phyloP scores from a whole-genome alignment of 2,329 filamentous ascomycete genomes.

The Arthroderma sp. region DNA sequence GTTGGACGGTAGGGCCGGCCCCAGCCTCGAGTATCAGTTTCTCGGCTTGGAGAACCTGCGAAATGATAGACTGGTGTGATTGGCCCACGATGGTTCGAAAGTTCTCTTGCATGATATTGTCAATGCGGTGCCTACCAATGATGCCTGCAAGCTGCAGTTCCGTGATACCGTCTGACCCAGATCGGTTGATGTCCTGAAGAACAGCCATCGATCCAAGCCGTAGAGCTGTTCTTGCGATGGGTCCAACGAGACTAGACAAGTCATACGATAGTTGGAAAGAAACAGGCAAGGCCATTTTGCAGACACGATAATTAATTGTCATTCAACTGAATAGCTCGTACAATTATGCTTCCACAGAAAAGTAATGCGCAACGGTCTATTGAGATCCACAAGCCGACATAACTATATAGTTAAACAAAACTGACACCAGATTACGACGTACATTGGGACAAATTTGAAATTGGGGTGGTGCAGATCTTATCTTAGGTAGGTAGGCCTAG shows the following conservation, averaged over 20 bases:
- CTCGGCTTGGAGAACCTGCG: not conserved
- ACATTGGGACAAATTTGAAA: no score
- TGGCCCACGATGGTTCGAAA: not conserved
- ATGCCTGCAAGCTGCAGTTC: not conserved
- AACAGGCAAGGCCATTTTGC: no score
- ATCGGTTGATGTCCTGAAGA: not conserved
- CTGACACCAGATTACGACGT: no score
- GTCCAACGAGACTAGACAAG: not conserved
- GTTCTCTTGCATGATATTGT: not conserved
- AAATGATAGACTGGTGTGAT: not conserved
- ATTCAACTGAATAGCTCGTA: no score
- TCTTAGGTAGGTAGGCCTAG: no score
- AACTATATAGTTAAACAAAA: no score
- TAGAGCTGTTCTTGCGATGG: not conserved
- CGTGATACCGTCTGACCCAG: not conserved
- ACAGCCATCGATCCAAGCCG: not conserved
- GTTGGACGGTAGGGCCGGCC: not conserved
- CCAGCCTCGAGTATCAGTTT: not conserved
- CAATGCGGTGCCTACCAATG: not conserved
- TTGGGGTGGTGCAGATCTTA: no score
- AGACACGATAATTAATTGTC: no score
- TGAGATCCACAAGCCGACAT: no score
- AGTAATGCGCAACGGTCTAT: no score
- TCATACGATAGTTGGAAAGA: no score
- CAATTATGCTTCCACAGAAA: no score